Evolutionary conservation across 495 filamentous ascomycete genomes (phyloP).

Genomic region (Hapsidospora chrysogenum): DNA sequence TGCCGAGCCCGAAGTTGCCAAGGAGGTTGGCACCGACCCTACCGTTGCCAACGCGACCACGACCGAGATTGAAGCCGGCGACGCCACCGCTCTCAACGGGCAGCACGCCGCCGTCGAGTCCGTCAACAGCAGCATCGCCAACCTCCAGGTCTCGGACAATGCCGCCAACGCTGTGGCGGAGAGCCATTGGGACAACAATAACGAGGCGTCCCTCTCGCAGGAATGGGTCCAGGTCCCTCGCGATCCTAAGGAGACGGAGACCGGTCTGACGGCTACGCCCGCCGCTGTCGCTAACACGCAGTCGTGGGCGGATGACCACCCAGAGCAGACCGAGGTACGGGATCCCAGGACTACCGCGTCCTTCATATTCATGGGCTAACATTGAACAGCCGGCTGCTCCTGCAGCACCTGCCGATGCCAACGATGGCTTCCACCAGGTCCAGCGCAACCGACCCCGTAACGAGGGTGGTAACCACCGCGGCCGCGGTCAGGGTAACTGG

Average conservation of each 20-base stretch:
- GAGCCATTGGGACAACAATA: slow-evolving; percentile 43
- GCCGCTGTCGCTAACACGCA: slow-evolving; percentile 34
- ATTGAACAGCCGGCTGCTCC: too few species aligned
- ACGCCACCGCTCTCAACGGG: slow-evolving; percentile 28
- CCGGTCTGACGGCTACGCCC: slow-evolving; percentile 40
- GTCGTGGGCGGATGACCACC: slow-evolving; percentile 55
- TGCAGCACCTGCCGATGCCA: slow-evolving; percentile 12
- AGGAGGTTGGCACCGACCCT: slow-evolving; percentile 46
- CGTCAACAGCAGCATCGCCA: slow-evolving; percentile 22
- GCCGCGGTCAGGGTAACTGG: slow-evolving; percentile 15
- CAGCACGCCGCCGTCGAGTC: slow-evolving; percentile 24
- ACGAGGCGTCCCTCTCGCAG: slow-evolving; percentile 39
- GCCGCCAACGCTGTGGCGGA: slow-evolving; percentile 55
- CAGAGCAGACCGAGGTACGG: too few species aligned
- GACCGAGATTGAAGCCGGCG: slow-evolving; percentile 42
- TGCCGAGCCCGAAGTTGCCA: slow-evolving; percentile 19
- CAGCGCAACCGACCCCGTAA: slow-evolving; percentile 37
- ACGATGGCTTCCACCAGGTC: slow-evolving; percentile 60
- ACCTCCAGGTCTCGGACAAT: slow-evolving; percentile 39
- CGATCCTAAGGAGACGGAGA: slow-evolving; percentile 57
- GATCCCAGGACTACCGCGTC: too few species aligned
- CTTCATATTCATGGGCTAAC: too few species aligned
- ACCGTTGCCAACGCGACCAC: slow-evolving; percentile 60
- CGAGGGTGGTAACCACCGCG: slow-evolving; percentile 25
- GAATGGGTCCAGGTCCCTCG: slow-evolving; percentile 60